These are phyloP conservation scores for Jatropha multifida DNA, from an alignment of 441 rosid genomes.

Conservation along the genomic window DNA sequence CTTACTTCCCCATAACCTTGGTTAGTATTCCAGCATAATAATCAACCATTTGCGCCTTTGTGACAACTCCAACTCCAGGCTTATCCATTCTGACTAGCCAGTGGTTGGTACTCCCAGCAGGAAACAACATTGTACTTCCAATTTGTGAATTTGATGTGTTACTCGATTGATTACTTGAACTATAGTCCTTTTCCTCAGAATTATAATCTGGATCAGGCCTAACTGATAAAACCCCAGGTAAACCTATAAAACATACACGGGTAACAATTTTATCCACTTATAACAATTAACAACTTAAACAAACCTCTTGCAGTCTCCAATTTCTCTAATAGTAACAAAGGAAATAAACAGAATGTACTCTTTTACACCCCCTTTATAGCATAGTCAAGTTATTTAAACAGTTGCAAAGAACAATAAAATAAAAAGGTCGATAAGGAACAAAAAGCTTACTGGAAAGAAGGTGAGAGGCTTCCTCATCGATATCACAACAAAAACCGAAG, in stretches of 20 bases:
- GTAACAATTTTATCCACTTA: conserved; percentile 6
- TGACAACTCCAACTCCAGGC: conserved; percentile 74
- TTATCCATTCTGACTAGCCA: conserved; percentile 71
- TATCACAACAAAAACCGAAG: conserved; percentile 75
- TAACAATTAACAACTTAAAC: conserved; percentile 1
- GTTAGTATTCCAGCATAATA: conserved; percentile 63
- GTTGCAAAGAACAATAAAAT: background rate
- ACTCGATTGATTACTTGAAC: conserved; percentile 21
- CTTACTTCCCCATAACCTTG: conserved; percentile 79
- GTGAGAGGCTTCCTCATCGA: conserved; percentile 58
- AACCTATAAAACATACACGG: conserved; percentile 36
- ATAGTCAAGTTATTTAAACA: background rate
- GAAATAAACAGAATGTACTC: background rate
- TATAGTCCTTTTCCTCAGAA: conserved; percentile 44
- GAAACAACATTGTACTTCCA: conserved; percentile 52
- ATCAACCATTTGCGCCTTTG: conserved; percentile 97
- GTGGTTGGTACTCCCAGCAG: conserved; percentile 49
- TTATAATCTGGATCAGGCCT: conserved; percentile 54
- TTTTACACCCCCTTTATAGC: background rate
- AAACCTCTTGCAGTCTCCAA: background rate
- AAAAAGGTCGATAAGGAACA: background rate
- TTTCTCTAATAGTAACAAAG: background rate
- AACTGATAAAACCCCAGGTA: conserved; percentile 70
- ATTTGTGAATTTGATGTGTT: conserved; percentile 21
- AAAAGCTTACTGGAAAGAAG: conserved; percentile 51